Conservation (phyloP, 495 filamentous ascomycete genomes). For the Aspergillus baeticus region DNA sequence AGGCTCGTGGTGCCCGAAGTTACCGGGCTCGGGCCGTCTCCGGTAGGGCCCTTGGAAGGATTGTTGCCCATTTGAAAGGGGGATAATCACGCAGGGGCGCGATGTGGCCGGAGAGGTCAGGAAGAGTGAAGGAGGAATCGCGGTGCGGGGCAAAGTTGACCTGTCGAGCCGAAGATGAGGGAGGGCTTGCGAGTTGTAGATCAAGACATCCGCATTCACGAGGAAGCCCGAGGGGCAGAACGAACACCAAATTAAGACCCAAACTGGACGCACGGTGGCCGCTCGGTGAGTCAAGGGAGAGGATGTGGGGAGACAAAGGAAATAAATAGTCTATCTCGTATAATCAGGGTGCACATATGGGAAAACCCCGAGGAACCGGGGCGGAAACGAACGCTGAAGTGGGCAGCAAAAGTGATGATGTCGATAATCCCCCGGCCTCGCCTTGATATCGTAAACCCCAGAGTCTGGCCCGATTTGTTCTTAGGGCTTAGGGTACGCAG, state of each 20-base stretch:
- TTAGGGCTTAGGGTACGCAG: constrained; percentile 25
- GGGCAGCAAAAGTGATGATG: constrained; percentile 19
- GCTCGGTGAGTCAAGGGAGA: not conserved
- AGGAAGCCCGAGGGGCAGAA: constrained; percentile 15
- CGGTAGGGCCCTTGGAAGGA: constrained; percentile 46
- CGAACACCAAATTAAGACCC: constrained; percentile 6
- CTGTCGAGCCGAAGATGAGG: constrained; percentile 6
- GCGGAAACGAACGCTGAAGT: constrained; percentile 3
- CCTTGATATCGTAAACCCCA: constrained; percentile 8
- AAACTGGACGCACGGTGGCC: not conserved
- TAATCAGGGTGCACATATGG: constrained; percentile 7
- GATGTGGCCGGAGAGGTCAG: not conserved
- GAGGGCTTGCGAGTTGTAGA: constrained; percentile 5
- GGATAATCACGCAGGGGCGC: constrained; percentile 13
- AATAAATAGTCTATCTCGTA: constrained; percentile 8
- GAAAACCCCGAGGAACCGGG: constrained; percentile 1
- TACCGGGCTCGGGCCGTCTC: constrained; percentile 33
- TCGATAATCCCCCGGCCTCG: not conserved
- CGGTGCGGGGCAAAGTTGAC: not conserved
- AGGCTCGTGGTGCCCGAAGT: constrained; percentile 23
- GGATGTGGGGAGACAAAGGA: constrained; percentile 2
- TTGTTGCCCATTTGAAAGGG: constrained; percentile 49
- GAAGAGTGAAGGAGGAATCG: not conserved
- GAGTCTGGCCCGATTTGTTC: constrained; percentile 19
- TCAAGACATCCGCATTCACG: constrained; percentile 27